These are phyloP conservation scores for Raffaelea albimanens DNA, from an alignment of 2,329 filamentous ascomycete species.

Conservation along the genomic window DNA sequence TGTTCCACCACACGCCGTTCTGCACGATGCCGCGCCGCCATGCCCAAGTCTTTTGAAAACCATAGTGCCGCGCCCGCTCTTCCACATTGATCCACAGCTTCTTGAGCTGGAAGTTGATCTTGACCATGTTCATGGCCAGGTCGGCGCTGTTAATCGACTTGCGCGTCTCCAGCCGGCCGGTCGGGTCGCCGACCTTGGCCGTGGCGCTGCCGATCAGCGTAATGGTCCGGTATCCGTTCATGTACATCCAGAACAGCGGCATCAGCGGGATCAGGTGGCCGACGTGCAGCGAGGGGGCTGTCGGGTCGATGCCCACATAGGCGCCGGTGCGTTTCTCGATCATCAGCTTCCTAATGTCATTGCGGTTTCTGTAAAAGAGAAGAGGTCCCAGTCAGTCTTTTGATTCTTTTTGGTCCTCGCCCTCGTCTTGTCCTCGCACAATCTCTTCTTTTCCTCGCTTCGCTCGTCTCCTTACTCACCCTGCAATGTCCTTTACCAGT, in stretches of 20 bases:
- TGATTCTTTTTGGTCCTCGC: background rate
- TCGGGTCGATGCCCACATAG: slow-evolving; percentile 78
- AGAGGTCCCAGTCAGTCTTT: too few species aligned
- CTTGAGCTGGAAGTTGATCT: slow-evolving; percentile 61
- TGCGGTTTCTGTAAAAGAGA: slow-evolving; percentile 26
- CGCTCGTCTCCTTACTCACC: slow-evolving; percentile 37
- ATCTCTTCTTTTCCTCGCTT: background rate
- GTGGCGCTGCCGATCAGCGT: slow-evolving; percentile 67
- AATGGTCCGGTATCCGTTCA: slow-evolving; percentile 60
- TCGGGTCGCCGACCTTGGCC: slow-evolving; percentile 70
- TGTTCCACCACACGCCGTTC: slow-evolving; percentile 77
- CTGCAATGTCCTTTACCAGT: slow-evolving; percentile 64
- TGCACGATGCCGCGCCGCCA: slow-evolving; percentile 64
- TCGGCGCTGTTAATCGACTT: slow-evolving; percentile 40
- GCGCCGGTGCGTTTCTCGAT: slow-evolving; percentile 56
- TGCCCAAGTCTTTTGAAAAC: slow-evolving; percentile 52
- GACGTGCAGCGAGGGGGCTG: slow-evolving; percentile 68
- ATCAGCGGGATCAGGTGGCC: slow-evolving; percentile 75
- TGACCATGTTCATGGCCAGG: slow-evolving; percentile 54
- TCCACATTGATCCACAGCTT: slow-evolving; percentile 69
- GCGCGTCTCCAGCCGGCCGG: slow-evolving; percentile 55
- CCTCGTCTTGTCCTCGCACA: background rate
- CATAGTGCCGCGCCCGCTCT: slow-evolving; percentile 52
- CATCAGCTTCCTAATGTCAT: slow-evolving; percentile 54
- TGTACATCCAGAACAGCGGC: slow-evolving; percentile 76